Base-by-base conservation (phyloP, 2,329 filamentous ascomycete genomes). In the Coleophoma cylindrospora region DNA sequence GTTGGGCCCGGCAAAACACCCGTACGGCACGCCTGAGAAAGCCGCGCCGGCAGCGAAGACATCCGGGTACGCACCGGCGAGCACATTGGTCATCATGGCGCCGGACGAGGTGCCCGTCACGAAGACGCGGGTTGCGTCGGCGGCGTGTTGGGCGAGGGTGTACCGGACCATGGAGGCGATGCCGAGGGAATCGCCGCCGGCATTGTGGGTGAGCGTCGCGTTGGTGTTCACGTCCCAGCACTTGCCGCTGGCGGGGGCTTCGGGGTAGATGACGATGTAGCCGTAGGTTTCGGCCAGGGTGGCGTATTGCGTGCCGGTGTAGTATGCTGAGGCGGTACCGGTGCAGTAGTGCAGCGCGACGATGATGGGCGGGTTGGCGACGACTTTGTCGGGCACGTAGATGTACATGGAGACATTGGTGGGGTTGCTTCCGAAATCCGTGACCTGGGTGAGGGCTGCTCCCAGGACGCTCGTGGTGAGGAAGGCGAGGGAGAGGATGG, bases 151-250 rank as follows among this genome's bases (percentile, higher is more conserved):
- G 9, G 61, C 54, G n/a, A 83, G 62, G 3, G 76, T 70, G 57
- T 79, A 82, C 37, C 65, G 68, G 43, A 83, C 78, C 79, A 84
- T 83, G 59, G 77, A 80, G 21, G 74, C 76, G 50, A 84, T 79
- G 0, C 72, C 70, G 40, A 75, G 74, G 45, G 72, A 77, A 62
- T 84, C 76, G 3, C 77, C 77, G 19, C 80, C 79, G 8, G 77
- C 79, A 49, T 77, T 70, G 57, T 80, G 80, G 3, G 72, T 76
- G 2, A 84, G 69, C 0, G 78, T 71, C 34, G 67, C 65, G 27
- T 66, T 67, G 17, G 73, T 76, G 13, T 73, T 74, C 2, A 83
- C 79, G 53, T 84, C 80, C 77, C 79, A 84, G 68, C 80, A 84
- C 55, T 65, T 66, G 6, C 68, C 77, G 13, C 63, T 64, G 57